Evolutionary conservation across 805 yeast species (phyloP), one percentile per base, ranked within the genome.

Genomic region (Nakazawaea ernobii): DNA sequence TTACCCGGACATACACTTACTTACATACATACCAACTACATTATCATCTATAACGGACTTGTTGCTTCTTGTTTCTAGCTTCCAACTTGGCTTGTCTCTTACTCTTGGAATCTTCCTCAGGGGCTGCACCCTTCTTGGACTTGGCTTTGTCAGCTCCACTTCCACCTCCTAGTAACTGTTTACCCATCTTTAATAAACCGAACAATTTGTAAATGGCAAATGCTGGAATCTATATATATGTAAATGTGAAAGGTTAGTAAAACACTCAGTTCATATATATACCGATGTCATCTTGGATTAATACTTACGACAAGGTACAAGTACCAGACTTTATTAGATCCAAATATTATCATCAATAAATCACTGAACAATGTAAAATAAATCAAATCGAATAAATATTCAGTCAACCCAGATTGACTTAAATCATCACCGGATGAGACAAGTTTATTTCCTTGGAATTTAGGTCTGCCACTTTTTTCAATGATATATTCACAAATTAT

Each of bases 321-420:
- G 55, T 69, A 70, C 89, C 89, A 86, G 8, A 78, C 79, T 57
- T 73, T 71, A 59, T 77, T 77, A 38, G 75, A 59, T 6, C 90
- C 90, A 33, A 76, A 55, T 0, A 77, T 20, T 6, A 77, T 55
- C 68, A 80, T 75, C 44, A 82, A 62, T 1, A 82, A 46, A 53
- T 80, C 80, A 53, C 79, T 68, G 17, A 75, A 55, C 74, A 83
- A 73, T 2, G 90, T 83, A 40, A 85, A 61, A 58, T 85, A 85
- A 50, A 86, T 66, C 10, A 84, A 61, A 58, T 86, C 94, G 58
- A 82, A 82, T 70, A 84, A 66, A 67, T 82, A 84, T 62, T 86
- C 92, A 35, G 82, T 82, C 36, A 86, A 67, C 0, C 94, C 94
- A 3, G 63, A 58, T 50, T 78, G 86, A 47, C 63, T 63, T 49